Base-by-base conservation (phyloP, 441 rosid species). In the Euphorbia celastroides region DNA sequence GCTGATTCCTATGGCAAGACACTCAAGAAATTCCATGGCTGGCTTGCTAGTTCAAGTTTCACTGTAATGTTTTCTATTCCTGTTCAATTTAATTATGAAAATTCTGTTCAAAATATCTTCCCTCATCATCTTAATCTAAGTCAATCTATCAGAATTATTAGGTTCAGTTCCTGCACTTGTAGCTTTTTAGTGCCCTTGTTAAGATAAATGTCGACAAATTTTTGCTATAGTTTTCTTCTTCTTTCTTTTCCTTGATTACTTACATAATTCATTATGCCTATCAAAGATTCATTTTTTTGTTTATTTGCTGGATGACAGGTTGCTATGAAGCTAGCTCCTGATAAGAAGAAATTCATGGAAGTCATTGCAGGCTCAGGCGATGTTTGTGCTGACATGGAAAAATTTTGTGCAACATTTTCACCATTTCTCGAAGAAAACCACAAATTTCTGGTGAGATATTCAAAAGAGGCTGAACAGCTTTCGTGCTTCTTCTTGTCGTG, bases 291-390 rank as follows among this genome's bases (percentile, higher is more conserved):
- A 58, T 42, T 12, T 58, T 17, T 42, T 12, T 58, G 30, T 42
- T 9, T 51, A 48, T 38, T 41, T 11, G 7, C 34, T 48, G 69
- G 27, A 14, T 69, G 63, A 27, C 84, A 91, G 99, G 75, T 93
- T 60, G 96, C 96, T 34, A 83, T 91, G 89, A 91, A 94, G 82
- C 88, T 94, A 66, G 96, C 96, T 50, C 96, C 97, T 14, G 95
- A 91, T 36, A 89, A 96, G 88, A 87, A 89, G 81, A 94, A 86
- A 82, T 94, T 94, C 78, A 94, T 89, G 93, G 93, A 89, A 22
- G 93, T 91, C 19, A 76, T 91, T 64, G 68, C 87, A 56, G 91
- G 99, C 67, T 61, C 93, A 0, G 97, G 97, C 65, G 89, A 89
- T 70, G 60, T 88, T 41, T 72, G 72, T 66, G 83, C 83, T 30